Base-by-base conservation (phyloP, 192 early-diverging fungal species). In the Entomortierella lignicola region DNA sequence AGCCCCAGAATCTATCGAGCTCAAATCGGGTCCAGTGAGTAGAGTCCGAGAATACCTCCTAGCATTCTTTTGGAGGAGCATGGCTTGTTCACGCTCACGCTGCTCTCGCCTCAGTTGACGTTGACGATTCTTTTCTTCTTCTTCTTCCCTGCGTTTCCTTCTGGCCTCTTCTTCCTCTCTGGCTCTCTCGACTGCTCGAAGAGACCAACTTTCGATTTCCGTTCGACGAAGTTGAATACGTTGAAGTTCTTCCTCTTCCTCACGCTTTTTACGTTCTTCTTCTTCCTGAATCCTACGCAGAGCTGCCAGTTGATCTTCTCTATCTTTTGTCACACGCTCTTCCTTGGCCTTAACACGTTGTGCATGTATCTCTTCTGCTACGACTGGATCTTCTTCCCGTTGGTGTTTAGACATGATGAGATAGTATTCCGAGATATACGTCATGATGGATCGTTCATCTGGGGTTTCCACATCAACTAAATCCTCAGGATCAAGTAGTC, bases 381-480 rank as follows among this genome's bases (percentile, higher is more conserved):
- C 0, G 25, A 55, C 60, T 11, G 54, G 57, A 23, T 66, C 53
- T 55, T 75, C 71, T 15, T 81, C 53, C 18, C 55, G 60, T 34
- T 85, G 80, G 43, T 69, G 62, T 8, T 75, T 65, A 8, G 86
- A 85, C 86, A 87, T 87, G 61, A 81, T 71, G 21, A 85, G 79
- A 42, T 87, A 85, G 41, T 82, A 87, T 60, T 87, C 86, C 13
- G 72, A 79, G 29, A 87, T 82, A 52, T 87, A 87, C 58, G 85
- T 85, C 84, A 87, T 85, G 20, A 87, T 75, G 21, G 82, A 84
- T 32, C 84, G 71, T 63, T 87, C 86, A 48, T 87, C 84, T 0
- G 86, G 86, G n/a, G 68, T 82, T 60, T 87, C 86, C 1, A 85
- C 80, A 25, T 82, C 86, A 3, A 84, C 60, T 23, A 87, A 42